phyloP scores from a whole-genome alignment of 164 flowering plant genomes.

The Vitis rupestris region DNA sequence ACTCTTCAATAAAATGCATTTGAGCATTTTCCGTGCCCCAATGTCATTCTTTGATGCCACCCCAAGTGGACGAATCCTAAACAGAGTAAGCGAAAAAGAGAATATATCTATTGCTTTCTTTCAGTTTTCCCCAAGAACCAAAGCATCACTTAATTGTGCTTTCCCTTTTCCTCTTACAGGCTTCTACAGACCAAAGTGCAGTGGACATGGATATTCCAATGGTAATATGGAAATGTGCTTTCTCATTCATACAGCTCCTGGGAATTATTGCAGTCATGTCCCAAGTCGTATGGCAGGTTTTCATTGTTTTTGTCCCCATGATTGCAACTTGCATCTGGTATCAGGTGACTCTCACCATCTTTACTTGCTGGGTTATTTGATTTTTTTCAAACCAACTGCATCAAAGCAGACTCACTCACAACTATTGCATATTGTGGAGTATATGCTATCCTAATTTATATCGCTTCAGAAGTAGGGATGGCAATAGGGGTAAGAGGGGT shows the following conservation, averaged over 20 bases:
- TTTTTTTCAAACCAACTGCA: too few relatives aligned
- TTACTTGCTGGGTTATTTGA: too few relatives aligned
- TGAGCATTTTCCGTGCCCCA: conserved; percentile 63
- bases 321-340: conserved; percentile 52
- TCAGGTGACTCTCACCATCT: conserved; percentile 38
- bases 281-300: conserved; percentile 74
- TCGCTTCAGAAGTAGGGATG: too few relatives aligned
- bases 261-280: conserved; percentile 70
- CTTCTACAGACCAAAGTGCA: conserved; percentile 73
- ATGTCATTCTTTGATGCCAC: conserved; percentile 85
- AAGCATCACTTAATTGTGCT: not conserved
- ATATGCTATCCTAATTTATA: too few relatives aligned
- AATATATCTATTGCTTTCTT: too few relatives aligned
- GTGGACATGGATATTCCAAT: conserved; percentile 49
- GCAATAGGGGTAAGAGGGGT: too few relatives aligned
- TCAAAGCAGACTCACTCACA: too few relatives aligned
- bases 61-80: conserved; percentile 69
- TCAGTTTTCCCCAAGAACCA: too few relatives aligned
- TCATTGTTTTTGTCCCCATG: conserved; percentile 59
- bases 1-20: conserved; percentile 64
- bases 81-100: conserved; percentile 41
- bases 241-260: conserved; percentile 47
- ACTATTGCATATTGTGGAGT: too few relatives aligned
- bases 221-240: conserved; percentile 35
- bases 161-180: conserved; percentile 32